Conservation (phyloP, 371 early-diverging fungal genomes). For the Lichtheimia hyalospora region DNA sequence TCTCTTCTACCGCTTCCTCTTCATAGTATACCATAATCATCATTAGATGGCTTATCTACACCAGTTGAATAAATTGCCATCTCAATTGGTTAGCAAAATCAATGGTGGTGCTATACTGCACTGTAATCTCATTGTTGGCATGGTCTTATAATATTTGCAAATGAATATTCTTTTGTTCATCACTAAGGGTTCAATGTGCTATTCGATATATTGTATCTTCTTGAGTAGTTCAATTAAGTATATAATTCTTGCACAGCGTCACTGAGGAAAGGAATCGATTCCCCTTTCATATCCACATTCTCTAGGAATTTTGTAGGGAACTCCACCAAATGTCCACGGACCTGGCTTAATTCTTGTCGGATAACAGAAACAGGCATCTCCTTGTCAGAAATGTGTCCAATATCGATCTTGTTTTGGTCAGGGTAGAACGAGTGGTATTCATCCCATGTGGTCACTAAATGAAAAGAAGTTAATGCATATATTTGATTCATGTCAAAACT, state of each 20-base stretch:
- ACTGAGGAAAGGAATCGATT: slow-evolving; percentile 41
- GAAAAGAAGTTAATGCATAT: background rate
- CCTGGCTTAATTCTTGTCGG: slow-evolving; percentile 42
- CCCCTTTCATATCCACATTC: slow-evolving; percentile 50
- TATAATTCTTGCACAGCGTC: slow-evolving; percentile 41
- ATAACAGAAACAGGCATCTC: slow-evolving; percentile 47
- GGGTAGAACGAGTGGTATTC: slow-evolving; percentile 68
- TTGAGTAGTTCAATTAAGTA: slow-evolving; percentile 28
- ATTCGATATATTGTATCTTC: background rate
- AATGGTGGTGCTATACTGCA: too few species aligned
- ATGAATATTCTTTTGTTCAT: too few species aligned
- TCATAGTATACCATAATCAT: too few species aligned
- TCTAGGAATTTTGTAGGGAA: slow-evolving; percentile 78
- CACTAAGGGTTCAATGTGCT: too few species aligned
- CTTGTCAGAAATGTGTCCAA: slow-evolving; percentile 44
- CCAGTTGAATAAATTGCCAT: too few species aligned
- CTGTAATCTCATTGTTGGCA: too few species aligned
- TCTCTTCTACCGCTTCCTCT: too few species aligned
- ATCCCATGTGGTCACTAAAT: slow-evolving; percentile 61
- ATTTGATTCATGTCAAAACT: too few species aligned
- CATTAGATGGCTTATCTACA: too few species aligned
- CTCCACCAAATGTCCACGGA: slow-evolving; percentile 72
- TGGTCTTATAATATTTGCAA: too few species aligned
- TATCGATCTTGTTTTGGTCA: slow-evolving; percentile 36
- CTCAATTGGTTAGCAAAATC: too few species aligned